phyloP scores from a whole-genome alignment of 805 yeast species.

The Cyberlindnera xylosilytica region DNA sequence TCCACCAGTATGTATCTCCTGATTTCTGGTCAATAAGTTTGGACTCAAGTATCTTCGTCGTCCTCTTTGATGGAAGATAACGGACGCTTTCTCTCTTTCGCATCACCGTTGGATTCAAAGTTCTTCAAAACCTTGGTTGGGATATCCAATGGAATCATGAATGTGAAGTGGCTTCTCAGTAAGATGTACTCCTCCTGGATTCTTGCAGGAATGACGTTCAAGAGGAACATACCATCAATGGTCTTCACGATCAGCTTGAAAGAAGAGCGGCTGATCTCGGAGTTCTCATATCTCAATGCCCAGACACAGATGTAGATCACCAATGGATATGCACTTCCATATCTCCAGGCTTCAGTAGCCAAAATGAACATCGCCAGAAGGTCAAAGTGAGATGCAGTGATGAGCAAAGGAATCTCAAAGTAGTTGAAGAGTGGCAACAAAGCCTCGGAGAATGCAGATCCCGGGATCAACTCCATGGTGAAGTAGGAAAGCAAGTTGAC shows the following conservation, averaged over 20 bases:
- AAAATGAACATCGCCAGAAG: conserved; percentile 31
- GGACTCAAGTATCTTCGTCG: too few species aligned
- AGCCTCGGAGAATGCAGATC: conserved; percentile 31
- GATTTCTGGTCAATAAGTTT: too few species aligned
- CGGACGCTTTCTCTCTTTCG: too few species aligned
- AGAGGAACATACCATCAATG: conserved; percentile 6
- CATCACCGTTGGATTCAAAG: neutral
- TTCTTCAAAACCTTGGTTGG: neutral
- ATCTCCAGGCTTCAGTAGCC: conserved; percentile 26
- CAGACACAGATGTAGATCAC: conserved; percentile 35
- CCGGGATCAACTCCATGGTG: conserved; percentile 33
- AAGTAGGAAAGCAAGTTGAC: conserved; percentile 35
- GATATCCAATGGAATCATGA: conserved; percentile 14
- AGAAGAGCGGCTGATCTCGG: conserved; percentile 27
- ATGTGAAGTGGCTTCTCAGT: conserved; percentile 14
- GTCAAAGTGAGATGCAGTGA: conserved; percentile 38
- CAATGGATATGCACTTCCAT: conserved; percentile 30
- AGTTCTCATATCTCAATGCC: conserved; percentile 36
- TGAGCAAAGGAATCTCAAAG: conserved; percentile 35
- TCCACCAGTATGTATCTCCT: neutral
- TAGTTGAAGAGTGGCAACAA: conserved; percentile 36
- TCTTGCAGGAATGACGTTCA: conserved; percentile 7
- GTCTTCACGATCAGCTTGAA: conserved; percentile 15
- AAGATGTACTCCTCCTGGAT: conserved; percentile 5
- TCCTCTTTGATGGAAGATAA: too few species aligned